Base-by-base conservation (phyloP, 208 protist species). In the Dictyostelium gargantuum region DNA sequence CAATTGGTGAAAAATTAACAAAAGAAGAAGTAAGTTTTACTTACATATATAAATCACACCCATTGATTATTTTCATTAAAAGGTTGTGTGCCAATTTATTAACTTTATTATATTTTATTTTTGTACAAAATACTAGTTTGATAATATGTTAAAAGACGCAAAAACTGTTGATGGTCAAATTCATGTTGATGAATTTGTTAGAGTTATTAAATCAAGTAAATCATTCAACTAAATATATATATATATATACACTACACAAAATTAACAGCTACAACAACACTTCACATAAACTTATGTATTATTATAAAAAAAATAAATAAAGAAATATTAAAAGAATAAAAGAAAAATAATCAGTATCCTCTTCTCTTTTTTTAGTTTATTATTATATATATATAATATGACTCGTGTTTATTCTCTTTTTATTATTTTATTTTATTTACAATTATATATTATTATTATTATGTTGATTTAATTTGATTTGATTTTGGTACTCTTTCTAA, bases 1-100 rank as follows among this genome's bases (percentile, higher is more conserved):
- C 93, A 44, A 93, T 98, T 8, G 98, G 98, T 56, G 98, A 98
- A 92, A 97, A 97, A 80, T 95, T 98, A 32, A 97, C 95, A 73
- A 95, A 98, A 52, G 95, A 98, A 70, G 98, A 98, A 63, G 97
- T 98, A 75, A 58, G n/a, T 85, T 40, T 42, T 42, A 48, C 1
- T n/a, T 74, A 42, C 15, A 42, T 72, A 10, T 44, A 72, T 0
- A 72, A 72, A 35, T 29, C 9, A 75, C 48, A 46, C 0, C 4
- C 5, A 2, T n/a, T 73, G 11, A 19, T 21, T 2, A 54, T 21
- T 54, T 23, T 2, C 21, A 54, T 54, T 21, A 54, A 23, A 9
- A 23, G 50, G 11, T 1, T 58, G 0, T n/a, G 29, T 61, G 8
- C 54, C 38, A 44, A 38, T 44, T 23, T 44, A 21, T 40, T 11